Conservation (phyloP, 306 rosid genomes). For the Abrus pulchellus region DNA sequence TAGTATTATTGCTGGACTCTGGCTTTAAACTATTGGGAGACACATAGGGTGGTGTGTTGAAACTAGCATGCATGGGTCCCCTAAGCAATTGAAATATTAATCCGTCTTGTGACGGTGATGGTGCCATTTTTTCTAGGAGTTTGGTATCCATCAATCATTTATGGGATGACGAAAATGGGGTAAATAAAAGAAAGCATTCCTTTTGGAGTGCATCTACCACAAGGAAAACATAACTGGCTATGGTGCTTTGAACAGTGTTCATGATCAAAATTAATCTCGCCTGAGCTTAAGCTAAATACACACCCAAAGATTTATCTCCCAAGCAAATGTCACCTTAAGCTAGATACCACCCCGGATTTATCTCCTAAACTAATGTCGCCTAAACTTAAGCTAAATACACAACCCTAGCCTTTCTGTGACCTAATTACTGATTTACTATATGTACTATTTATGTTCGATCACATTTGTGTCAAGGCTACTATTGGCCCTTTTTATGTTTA, state of each 20-base stretch:
- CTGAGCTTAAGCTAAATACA: conserved; percentile 42
- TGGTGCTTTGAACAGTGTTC: conserved; percentile 45
- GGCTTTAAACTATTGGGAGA: conserved; percentile 61
- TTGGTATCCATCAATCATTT: conserved; percentile 69
- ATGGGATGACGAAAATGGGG: conserved; percentile 61
- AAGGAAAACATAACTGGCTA: conserved; percentile 63
- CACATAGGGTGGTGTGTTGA: conserved; percentile 62
- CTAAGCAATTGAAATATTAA: conserved; percentile 47
- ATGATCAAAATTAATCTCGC: conserved; percentile 27
- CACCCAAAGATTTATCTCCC: conserved; percentile 28
- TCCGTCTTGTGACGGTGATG: conserved; percentile 55
- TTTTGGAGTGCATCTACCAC: conserved; percentile 62
- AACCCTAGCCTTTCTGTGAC: neutral
- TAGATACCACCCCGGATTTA: no score
- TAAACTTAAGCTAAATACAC: no score
- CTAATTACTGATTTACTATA: neutral
- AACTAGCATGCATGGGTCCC: conserved; percentile 69
- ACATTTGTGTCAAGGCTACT: conserved; percentile 9
- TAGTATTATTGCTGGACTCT: conserved; percentile 61
- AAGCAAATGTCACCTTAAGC: neutral
- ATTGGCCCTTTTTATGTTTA: conserved; percentile 1
- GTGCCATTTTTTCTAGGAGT: conserved; percentile 59
- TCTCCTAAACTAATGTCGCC: no score
- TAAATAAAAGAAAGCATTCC: conserved; percentile 53
- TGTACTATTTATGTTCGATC: conserved; percentile 9